Percentiles rank a stretch among this genome's conserved stretches.
Evolutionary conservation across 306 rosid species (phyloP).

Genomic region (Glycine soja): DNA sequence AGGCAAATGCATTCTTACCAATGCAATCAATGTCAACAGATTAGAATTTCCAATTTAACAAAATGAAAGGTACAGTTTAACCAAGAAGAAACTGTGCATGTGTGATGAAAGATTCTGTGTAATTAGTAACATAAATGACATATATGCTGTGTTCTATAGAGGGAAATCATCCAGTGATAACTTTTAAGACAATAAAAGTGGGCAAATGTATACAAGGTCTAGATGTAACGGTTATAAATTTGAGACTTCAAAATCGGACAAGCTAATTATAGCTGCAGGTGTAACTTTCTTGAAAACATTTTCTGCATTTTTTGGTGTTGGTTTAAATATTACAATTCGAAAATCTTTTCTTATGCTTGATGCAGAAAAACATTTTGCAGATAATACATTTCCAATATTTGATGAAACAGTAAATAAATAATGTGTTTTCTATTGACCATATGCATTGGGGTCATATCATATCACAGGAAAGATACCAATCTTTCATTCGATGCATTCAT

Average conservation of each 20-base stretch:
- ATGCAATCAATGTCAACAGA: not conserved
- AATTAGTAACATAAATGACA: no score
- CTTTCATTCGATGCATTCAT: not conserved
- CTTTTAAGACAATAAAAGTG: no score
- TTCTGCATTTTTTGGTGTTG: not conserved
- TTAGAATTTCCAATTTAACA: not conserved
- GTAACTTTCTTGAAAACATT: no score
- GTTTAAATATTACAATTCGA: not conserved
- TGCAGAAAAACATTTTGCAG: no score
- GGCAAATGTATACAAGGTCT: no score
- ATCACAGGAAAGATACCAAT: not conserved
- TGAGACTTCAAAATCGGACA: no score
- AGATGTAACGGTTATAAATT: no score
- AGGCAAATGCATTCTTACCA: not conserved
- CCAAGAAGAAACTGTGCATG: not conserved
- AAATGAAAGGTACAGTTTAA: not conserved
- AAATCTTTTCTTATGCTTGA: no score
- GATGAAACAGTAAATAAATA: not conserved
- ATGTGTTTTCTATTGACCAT: not conserved
- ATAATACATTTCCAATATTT: no score
- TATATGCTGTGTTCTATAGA: no score
- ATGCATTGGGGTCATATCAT: not conserved
- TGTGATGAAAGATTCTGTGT: not conserved
- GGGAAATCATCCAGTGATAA: no score
- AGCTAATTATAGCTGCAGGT: no score